Percentiles rank a stretch among this genome's conserved stretches.
Evolutionary conservation across 2,329 filamentous ascomycete genomes (phyloP).

Genomic region (Talaromyces rugulosus): DNA sequence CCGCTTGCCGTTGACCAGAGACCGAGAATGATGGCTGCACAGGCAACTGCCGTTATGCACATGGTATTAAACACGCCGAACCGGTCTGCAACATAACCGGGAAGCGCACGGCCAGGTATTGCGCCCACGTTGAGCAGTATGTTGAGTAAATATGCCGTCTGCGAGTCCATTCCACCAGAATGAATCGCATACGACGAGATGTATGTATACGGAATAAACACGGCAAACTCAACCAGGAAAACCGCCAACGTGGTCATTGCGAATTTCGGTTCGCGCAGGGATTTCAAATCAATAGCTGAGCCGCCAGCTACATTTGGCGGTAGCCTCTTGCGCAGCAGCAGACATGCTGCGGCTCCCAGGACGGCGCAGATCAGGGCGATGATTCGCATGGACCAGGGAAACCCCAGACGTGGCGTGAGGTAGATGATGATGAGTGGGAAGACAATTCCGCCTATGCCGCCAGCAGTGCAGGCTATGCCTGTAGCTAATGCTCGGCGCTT

Average conservation of each 20-base stretch:
- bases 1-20: conserved; percentile 18
- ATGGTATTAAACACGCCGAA: conserved; percentile 24
- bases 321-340: not conserved
- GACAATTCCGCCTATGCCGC: conserved; percentile 30
- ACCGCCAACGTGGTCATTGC: conserved; percentile 25
- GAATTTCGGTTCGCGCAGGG: conserved; percentile 18
- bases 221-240: conserved; percentile 32
- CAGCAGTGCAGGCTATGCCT: conserved; percentile 31
- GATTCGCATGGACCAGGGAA: conserved; percentile 28
- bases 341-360: conserved; percentile 12
- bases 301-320: conserved; percentile 2
- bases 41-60: conserved; percentile 17
- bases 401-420: conserved; percentile 25
- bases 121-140: conserved; percentile 28
- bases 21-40: conserved; percentile 19
- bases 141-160: conserved; percentile 27
- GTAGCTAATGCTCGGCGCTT: conserved; percentile 28
- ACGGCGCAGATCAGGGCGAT: conserved; percentile 22
- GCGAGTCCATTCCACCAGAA: conserved; percentile 19
- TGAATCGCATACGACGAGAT: conserved; percentile 27
- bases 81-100: conserved; percentile 22
- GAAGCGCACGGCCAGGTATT: conserved; percentile 21
- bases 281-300: conserved; percentile 16
- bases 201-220: conserved; percentile 35
- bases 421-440: conserved; percentile 32